Conservation (phyloP, 495 filamentous ascomycete genomes). For the Podospora pseudocomata region DNA sequence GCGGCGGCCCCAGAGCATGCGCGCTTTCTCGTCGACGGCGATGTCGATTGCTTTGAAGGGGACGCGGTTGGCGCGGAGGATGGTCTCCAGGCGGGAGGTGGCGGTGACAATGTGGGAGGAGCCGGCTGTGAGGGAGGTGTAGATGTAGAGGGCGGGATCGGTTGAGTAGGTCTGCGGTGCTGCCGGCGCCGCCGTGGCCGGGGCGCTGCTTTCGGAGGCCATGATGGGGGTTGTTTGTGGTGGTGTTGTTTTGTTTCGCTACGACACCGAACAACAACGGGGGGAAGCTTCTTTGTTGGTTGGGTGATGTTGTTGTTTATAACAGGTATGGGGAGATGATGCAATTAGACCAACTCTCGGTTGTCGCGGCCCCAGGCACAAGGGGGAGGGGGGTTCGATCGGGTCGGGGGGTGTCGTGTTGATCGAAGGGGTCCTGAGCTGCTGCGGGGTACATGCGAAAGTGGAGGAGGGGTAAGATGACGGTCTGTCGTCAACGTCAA, state of each 20-base stretch:
- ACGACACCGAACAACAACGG: background rate
- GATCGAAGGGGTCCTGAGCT: background rate
- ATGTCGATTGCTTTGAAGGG: constrained; percentile 90
- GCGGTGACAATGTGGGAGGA: constrained; percentile 96
- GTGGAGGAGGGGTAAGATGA: background rate
- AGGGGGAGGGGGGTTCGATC: background rate
- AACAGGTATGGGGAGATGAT: background rate
- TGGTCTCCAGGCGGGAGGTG: constrained; percentile 90
- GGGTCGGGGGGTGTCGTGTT: background rate
- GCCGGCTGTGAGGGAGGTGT: constrained; percentile 91
- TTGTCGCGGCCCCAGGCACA: background rate
- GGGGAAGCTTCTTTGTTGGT: background rate
- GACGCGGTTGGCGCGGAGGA: constrained; percentile 91
- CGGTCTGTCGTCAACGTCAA: background rate
- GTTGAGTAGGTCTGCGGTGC: constrained; percentile 52
- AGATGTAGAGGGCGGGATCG: constrained; percentile 83
- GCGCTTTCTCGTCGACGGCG: constrained; percentile 85
- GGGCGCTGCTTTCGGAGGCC: constrained; percentile 44
- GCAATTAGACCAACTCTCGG: background rate
- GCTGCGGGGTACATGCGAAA: background rate
- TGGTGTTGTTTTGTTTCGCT: constrained; percentile 9
- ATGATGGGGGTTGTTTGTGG: constrained; percentile 27
- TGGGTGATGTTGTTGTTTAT: background rate
- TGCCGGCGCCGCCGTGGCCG: constrained; percentile 18
- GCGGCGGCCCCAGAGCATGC: constrained; percentile 84